Base-by-base conservation (phyloP, 2,329 filamentous ascomycete genomes). In the Tolypocladium tropicale region DNA sequence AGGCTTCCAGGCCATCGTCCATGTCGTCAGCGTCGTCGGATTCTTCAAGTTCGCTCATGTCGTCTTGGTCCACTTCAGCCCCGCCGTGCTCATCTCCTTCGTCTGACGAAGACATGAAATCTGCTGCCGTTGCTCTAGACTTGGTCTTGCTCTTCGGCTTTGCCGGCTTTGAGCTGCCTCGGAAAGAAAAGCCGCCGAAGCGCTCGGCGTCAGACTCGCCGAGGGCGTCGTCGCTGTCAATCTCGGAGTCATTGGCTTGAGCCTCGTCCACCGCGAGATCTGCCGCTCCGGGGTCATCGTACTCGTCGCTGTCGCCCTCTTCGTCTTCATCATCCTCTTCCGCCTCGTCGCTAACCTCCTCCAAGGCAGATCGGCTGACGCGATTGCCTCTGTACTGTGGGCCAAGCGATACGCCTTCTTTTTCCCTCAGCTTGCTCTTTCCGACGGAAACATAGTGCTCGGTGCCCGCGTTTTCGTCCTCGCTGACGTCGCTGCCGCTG, bases 381-480 rank as follows among this genome's bases (percentile, higher is more conserved):
- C 82, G 82, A 21, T 88, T 80, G 12, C 93, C 92, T 59, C 84
- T 79, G 71, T 97, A 97, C 67, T 90, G 82, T 16, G 87, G 85
- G 0, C 91, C 93, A 1, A 96, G 76, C 0, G 82, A 74, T 21
- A 86, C 72, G 28, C 80, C 78, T 36, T 90, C 84, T 57, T 84
- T 84, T 67, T 89, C 86, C 61, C 90, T 84, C 62, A 96, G 76
- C 68, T 89, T 93, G 74, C 88, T 94, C 77, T 92, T 94, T 23
- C 86, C 88, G 34, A 96, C 89, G 54, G 80, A 72, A 48, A 88
- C 81, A 68, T 97, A 97, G 69, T 97, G 93, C 65, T 96, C 93
- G 34, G 92, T 88, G 23, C 88, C 90, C 12, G 78, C 78, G 58
- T 81, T 72, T 52, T 78, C 77, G 32, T 79, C 74, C 6, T 72